phyloP scores from a whole-genome alignment of 1,284 basidiomycete species.

The Thecaphora frezii region DNA sequence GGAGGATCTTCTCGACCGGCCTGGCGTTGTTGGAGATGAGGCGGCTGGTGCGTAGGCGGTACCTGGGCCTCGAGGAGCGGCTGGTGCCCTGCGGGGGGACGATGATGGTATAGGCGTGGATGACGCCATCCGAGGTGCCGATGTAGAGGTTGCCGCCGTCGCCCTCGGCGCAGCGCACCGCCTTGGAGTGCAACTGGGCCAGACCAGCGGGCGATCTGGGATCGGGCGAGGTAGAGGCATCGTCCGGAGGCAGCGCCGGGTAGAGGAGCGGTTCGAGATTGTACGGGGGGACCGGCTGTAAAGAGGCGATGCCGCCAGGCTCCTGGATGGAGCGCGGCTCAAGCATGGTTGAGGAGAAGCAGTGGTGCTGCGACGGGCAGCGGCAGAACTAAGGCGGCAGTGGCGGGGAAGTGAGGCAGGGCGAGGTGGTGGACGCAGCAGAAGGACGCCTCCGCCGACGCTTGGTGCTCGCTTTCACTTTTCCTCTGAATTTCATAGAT shows the following conservation, averaged over 20 bases:
- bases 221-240: slow-evolving; percentile 4
- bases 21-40: slow-evolving; percentile 25
- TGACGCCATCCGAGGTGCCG: slow-evolving; percentile 39
- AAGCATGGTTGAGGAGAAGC: too few species aligned
- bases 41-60: slow-evolving; percentile 9
- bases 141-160: slow-evolving; percentile 38
- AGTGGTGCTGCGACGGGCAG: too few species aligned
- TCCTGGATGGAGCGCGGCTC: too few species aligned
- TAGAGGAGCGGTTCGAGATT: slow-evolving; percentile 35
- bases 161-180: slow-evolving; percentile 31
- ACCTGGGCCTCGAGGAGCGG: slow-evolving; percentile 1
- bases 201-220: slow-evolving; percentile 36
- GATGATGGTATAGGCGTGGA: slow-evolving; percentile 30
- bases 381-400: too few species aligned
- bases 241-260: slow-evolving; percentile 27
- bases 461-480: too few species aligned
- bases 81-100: slow-evolving; percentile 3
- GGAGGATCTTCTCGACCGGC: slow-evolving; percentile 32
- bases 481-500: too few species aligned
- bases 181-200: slow-evolving; percentile 12
- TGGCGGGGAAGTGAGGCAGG: too few species aligned
- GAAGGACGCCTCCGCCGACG: too few species aligned
- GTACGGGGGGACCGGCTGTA: slow-evolving; percentile 33
- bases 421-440: too few species aligned
- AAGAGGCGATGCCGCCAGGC: too few species aligned